Evolutionary conservation across 345 rosid genomes (phyloP), one percentile per base, ranked within the genome.

Genomic region (Cardamine chenopodiifolia): DNA sequence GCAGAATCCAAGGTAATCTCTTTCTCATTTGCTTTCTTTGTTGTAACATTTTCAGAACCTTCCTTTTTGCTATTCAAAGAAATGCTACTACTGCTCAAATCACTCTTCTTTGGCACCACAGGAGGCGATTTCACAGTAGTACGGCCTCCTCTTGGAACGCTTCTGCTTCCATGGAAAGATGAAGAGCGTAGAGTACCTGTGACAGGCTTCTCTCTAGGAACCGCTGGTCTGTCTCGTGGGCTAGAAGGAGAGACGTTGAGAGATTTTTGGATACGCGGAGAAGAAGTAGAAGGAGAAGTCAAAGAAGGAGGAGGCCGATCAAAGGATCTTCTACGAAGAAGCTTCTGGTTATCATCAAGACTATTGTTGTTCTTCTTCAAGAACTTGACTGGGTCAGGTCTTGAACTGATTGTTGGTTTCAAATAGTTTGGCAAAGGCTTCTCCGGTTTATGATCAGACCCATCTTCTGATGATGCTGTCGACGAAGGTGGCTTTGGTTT

Each of bases 291-390:
- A 12, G 87, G 82, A 40, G 82, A 74, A 73, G 76, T 64, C 67
- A 82, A 67, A 19, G 88, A 39, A 1, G 97, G 71, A 7, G 86
- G 82, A 19, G 93, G 85, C 62, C 77, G 82, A 77, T 93, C 98
- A n/a, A 89, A 85, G 9, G 98, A 93, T 81, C 92, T 85, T 82
- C 97, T 82, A 59, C 96, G 81, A 1, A 80, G 78, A 78, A 79
- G 82, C 70, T 76, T 83, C 71, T 61, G 81, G 78, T 32, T 69
- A 39, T 82, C 86, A 17, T 64, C 84, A 20, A 72, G 17, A 67
- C 22, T 78, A 64, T 42, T 62, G 48, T 48, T 71, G 19, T 47
- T 67, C 71, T 85, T 90, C 82, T 82, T 84, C 9, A 35, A 44
- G 25, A 25, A 57, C 34, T 79, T 88, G 40, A 49, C 45, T 11